Evolutionary conservation across 164 flowering plant species (phyloP).

Genomic region (Vitis vinifera): ASM3070453v1 NC_081811.1:8273501-8274000

Average conservation of each 20-base stretch:
- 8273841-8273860: constrained; percentile 81
- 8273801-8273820: constrained; percentile 96
- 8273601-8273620: constrained; percentile 78
- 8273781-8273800: constrained; percentile 97
- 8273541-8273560: not conserved
- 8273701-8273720: constrained; percentile 98
- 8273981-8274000: not conserved
- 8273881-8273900: too few species aligned
- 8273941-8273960: too few species aligned
- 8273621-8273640: constrained; percentile 99
- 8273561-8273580: not conserved
- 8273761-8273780: constrained; percentile 82
- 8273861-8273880: too few species aligned
- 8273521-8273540: not conserved
- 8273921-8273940: too few species aligned
- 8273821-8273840: constrained; percentile 94
- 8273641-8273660: constrained; percentile 91
- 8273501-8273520: constrained; percentile 2
- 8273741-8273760: constrained; percentile 90
- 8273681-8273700: constrained; percentile 90
- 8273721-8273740: constrained; percentile 94
- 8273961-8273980: too few species aligned
- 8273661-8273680: constrained; percentile 89
- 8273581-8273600: not conserved
- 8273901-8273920: too few species aligned